Conservation (phyloP, 805 yeast species). For the Ogataea polymorpha region DNA sequence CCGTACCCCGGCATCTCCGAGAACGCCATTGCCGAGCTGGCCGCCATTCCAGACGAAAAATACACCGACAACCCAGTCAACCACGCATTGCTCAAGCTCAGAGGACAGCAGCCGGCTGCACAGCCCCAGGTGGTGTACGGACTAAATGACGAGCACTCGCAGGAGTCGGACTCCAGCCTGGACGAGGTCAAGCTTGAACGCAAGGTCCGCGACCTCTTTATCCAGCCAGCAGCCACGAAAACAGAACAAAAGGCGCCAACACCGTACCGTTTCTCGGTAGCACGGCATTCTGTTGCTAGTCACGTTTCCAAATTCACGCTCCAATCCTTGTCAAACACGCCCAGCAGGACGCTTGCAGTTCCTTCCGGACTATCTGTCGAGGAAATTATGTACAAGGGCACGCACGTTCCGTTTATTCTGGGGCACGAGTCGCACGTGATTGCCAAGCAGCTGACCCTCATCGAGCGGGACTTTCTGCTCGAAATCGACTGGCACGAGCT, state of each 20-base stretch:
- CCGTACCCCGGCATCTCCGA: conserved; percentile 48
- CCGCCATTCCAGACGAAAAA: conserved; percentile 80
- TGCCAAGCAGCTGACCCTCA: conserved; percentile 79
- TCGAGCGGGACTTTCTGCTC: conserved; percentile 77
- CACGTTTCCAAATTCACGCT: conserved; percentile 27
- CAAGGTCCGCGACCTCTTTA: conserved; percentile 34
- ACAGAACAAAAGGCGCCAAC: not conserved
- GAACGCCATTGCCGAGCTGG: conserved; percentile 70
- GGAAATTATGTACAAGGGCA: conserved; percentile 41
- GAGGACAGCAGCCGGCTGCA: conserved; percentile 47
- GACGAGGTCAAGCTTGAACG: conserved; percentile 32
- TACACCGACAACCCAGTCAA: conserved; percentile 66
- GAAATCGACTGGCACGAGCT: conserved; percentile 93
- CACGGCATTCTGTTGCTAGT: conserved; percentile 4
- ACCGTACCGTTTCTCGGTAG: conserved; percentile 8
- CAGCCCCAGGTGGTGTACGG: conserved; percentile 18
- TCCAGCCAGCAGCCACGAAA: conserved; percentile 11
- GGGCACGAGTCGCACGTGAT: conserved; percentile 63
- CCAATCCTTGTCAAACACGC: conserved; percentile 27
- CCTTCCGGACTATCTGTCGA: conserved; percentile 31
- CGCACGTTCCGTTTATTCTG: conserved; percentile 81
- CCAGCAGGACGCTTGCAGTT: conserved; percentile 20
- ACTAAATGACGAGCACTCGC: conserved; percentile 27
- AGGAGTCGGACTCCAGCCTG: conserved; percentile 14
- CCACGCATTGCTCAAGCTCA: conserved; percentile 72